These are phyloP conservation scores for Phaffomyces opuntiae DNA, from an alignment of 805 yeast genomes.

Conservation along the genomic window DNA sequence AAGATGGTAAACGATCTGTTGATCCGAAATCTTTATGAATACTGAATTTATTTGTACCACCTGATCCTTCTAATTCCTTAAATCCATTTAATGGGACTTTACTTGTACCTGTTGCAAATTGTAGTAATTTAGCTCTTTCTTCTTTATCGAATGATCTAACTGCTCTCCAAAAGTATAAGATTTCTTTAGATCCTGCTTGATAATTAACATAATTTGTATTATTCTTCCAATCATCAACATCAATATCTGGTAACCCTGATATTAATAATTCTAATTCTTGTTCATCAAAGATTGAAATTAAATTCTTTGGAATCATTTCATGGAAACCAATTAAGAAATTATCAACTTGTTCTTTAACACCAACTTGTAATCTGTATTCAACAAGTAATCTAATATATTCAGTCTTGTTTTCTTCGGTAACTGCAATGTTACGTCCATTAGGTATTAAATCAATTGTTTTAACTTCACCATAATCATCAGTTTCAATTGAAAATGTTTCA, in stretches of 20 bases:
- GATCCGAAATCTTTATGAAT: constrained; percentile 87
- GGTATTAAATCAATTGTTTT: constrained; percentile 77
- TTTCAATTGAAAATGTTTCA: constrained; percentile 89
- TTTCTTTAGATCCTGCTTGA: constrained; percentile 73
- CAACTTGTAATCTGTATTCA: constrained; percentile 74
- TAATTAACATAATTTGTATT: constrained; percentile 79
- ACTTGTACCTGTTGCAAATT: constrained; percentile 95
- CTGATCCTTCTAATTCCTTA: constrained; percentile 80
- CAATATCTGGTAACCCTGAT: constrained; percentile 94
- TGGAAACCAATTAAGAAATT: constrained; percentile 83
- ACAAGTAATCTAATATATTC: constrained; percentile 85
- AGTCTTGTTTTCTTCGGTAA: constrained; percentile 83
- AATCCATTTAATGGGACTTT: constrained; percentile 95
- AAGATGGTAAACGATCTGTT: constrained; percentile 82
- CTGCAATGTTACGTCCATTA: constrained; percentile 75
- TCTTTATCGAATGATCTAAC: constrained; percentile 90
- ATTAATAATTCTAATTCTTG: constrained; percentile 90
- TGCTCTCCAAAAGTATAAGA: constrained; percentile 98
- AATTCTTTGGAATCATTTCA: constrained; percentile 78
- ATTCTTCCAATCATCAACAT: constrained; percentile 91
- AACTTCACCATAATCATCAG: constrained; percentile 90
- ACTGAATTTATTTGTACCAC: constrained; percentile 78
- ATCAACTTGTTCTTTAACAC: constrained; percentile 83
- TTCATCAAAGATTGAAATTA: constrained; percentile 85
- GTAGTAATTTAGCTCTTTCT: constrained; percentile 88